A percentile compares a stretch with the other conserved stretches of the same genome.
Conservation (phyloP, 768 basidiomycete species). For the Russula dissimulans region DNA sequence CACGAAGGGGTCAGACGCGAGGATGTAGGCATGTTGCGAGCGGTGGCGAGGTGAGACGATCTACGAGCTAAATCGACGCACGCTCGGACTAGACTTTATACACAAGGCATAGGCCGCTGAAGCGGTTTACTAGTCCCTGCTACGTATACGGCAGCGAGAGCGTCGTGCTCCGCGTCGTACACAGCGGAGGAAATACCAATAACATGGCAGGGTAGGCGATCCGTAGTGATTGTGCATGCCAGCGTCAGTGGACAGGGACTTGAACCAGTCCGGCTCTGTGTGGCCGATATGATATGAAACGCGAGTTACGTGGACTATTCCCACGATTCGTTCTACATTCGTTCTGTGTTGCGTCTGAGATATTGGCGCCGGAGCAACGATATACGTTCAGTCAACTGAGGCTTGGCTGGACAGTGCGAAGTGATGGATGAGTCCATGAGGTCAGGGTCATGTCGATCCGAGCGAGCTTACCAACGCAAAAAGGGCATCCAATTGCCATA, state of each 20-base stretch:
- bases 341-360: background rate
- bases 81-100: background rate
- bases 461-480: background rate
- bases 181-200: too few species aligned
- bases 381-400: background rate
- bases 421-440: background rate
- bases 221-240: too few species aligned
- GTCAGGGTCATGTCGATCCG: background rate
- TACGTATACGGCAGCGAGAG: background rate
- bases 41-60: background rate
- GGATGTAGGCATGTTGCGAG: slow-evolving; percentile 3
- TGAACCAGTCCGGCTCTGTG: background rate
- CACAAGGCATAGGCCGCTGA: background rate
- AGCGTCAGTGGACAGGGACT: background rate
- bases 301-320: background rate
- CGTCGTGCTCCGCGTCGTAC: background rate
- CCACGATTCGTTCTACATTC: background rate
- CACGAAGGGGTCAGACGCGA: slow-evolving; percentile 15
- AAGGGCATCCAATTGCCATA: background rate
- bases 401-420: background rate
- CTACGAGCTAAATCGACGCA: background rate
- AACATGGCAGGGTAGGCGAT: too few species aligned
- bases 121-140: background rate
- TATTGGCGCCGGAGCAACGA: background rate
- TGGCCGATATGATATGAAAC: background rate